Base-by-base conservation (phyloP, 2,329 filamentous ascomycete genomes). In the Xylaria arbuscula region DNA sequence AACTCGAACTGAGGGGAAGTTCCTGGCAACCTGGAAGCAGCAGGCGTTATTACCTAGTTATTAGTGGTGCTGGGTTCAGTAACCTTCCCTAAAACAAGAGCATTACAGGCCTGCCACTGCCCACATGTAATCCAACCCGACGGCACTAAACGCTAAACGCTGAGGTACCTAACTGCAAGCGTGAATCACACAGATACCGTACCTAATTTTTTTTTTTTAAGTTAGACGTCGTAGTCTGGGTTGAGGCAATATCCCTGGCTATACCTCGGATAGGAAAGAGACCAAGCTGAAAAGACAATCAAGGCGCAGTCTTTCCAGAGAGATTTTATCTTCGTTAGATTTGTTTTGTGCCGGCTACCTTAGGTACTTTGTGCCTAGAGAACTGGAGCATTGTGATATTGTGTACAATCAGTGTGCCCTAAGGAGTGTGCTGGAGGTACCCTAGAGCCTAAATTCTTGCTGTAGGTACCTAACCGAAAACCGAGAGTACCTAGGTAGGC, bases 381-480 rank as follows among this genome's bases (percentile, higher is more conserved):
- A 28, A 28, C 28, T 28, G 5, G 28, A 36, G 32, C 6, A 38
- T n/a, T 24, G 47, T 38, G 34, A 34, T n/a, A 28, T 45, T 19
- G 54, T 28, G 45, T 53, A 28, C 11, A 7, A 51, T 11, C 15
- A 34, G 22, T 47, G 45, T 38, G 36, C 36, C 36, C 36, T 38
- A 17, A 17, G 34, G 13, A 15, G 53, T 24, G 42, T 51, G 42
- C 57, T 60, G 60, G 54, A 60, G 48, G 48, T 48, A 56, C n/a
- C n/a, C n/a, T n/a, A n/a, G 60, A 48, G 60, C 47, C 59, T 59
- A 54, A 13, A 55, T 13, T 38, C n/a, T n/a, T n/a, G n/a, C n/a
- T n/a, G n/a, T n/a, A 13, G 36, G 36, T 13, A 38, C 9, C 5
- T 5, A 28, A 28, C 28, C 5, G 28, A 28, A 28, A 28, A 2